Base-by-base conservation (phyloP, 2,329 filamentous ascomycete genomes). In the Exophiala bonariae region DNA sequence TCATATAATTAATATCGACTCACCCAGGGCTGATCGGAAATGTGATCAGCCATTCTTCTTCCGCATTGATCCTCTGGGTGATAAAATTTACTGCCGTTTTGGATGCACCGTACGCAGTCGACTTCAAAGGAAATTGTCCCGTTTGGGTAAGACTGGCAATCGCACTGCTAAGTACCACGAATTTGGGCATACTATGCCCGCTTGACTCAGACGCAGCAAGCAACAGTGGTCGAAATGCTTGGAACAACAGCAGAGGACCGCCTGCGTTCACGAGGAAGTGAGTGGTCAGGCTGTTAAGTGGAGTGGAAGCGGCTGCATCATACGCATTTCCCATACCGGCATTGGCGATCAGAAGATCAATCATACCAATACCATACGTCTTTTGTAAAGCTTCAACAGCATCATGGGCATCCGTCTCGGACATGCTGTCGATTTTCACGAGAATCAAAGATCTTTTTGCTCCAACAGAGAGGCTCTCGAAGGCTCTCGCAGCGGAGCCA, bases 291-390 rank as follows among this genome's bases (percentile, higher is more conserved):
- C 54, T 55, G 11, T 55, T 47, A 4, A 55, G 51, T 2, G 55
- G 33, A 3, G 52, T 59, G 5, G 33, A 16, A 19, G 78, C 76
- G 16, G 77, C 73, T n/a, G 78, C 78, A 3, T 76, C 72, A 56
- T 82, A 81, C 76, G 79, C 79, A 16, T 74, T 73, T 3, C 76
- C 73, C 42, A 77, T 54, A 1, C 47, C 47, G 0, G 77, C 76
- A 56, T 80, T 81, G 35, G 76, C 73, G 42, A 81, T 72, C 1
- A 81, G 67, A 3, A 77, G 59, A 49, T 81, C 76, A 3, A 81
- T 58, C 18, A 66, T 60, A 3, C 61, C 56, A 51, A 80, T 71
- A 3, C 63, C 64, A 10, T 66, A 49, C 17, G 56, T 37, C 2
- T 39, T 28, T 1, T 61, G 53, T 1, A 74, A 59, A 2, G 58